Evolutionary conservation across 352 stramenopile species (phyloP), one percentile per base, ranked within the genome.

Genomic region (Pythium grandisporangium): DNA sequence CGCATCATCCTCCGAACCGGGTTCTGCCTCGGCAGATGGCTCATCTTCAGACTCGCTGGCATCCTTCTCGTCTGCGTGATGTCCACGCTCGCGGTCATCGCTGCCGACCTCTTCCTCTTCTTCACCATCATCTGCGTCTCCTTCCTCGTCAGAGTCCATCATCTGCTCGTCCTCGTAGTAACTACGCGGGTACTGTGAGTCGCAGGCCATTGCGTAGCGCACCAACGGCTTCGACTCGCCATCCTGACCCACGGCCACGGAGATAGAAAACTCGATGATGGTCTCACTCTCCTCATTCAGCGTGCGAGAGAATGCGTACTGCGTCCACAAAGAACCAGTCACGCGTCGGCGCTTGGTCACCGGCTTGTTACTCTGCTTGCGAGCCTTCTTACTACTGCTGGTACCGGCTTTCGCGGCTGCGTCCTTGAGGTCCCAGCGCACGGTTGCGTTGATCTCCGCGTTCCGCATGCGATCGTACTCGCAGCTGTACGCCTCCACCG

Each of bases 401-500:
- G n/a, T n/a, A n/a, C n/a, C n/a, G n/a, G n/a, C n/a, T n/a, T n/a
- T n/a, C n/a, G n/a, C n/a, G n/a, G n/a, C n/a, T 8, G 37, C 20
- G 5, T 36, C 29, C 19, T 47, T 33, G 11, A 83, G 51, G 26
- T 69, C 59, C 72, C 70, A 89, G 29, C 61, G 66, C 49, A 86
- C 65, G 3, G 59, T 67, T 13, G 73, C 66, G 5, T 39, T 53
- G 52, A 86, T 86, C 34, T 68, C 53, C 25, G 74, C 66, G 24
- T 86, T 84, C 43, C 69, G 66, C 37, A 70, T 30, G 14, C 45
- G 53, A 42, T 89, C 76, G 42, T 84, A 86, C 37, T 79, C 52
- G 38, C 76, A 84, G 45, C 61, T 77, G 46, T 45, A 80, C 44
- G 60, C 58, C 12, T 85, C 70, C 19, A 86, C 68, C 13, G 36